Evolutionary conservation across 2,329 filamentous ascomycete species (phyloP), one percentile per base, ranked within the genome.

Genomic region (Mycocentrospora acerina): DNA sequence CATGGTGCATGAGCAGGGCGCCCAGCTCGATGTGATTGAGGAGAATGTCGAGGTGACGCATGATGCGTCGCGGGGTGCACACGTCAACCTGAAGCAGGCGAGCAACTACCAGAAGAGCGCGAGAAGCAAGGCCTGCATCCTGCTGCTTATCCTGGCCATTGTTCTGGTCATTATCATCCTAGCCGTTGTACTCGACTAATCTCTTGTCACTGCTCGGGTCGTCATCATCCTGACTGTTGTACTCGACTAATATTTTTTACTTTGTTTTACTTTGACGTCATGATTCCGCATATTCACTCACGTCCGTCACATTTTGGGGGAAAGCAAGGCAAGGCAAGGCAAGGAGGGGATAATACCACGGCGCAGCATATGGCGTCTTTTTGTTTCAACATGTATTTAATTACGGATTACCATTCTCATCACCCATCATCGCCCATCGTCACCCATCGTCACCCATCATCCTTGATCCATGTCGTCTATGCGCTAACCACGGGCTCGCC

Each of bases 91-190:
- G 55, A 80, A 88, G 47, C 85, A 86, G 57, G 93, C 93, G 13
- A 89, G 86, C 48, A 78, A 89, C 57, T 94, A 97, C 69, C 94
- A 98, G 75, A 95, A 90, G 78, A 90, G 89, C 46, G 93, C 93
- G 18, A 81, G 94, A 51, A 93, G 89, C 71, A 96, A 95, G 77
- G 88, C 88, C 27, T 98, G 91, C 67, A 96, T 90, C 66, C 72
- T 98, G 64, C 70, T 98, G 59, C 70, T 98, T 34, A 91, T 98
- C 44, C 67, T 98, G 60, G 85, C 86, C 1, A 81, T 98, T 32
- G 93, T 98, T 43, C 68, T 97, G 58, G 86, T 89, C 3, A 89
- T 98, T 54, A 84, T 98, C 29, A 77, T 98, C 43, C 71, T 98
- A 54, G 94, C 93, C 11, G 86, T 91, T 35, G 82, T 90, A 35